A percentile compares a stretch with the other conserved stretches of the same genome.
phyloP scores from a whole-genome alignment of 2,329 filamentous ascomycete species.

The Penicillium hordei region DNA sequence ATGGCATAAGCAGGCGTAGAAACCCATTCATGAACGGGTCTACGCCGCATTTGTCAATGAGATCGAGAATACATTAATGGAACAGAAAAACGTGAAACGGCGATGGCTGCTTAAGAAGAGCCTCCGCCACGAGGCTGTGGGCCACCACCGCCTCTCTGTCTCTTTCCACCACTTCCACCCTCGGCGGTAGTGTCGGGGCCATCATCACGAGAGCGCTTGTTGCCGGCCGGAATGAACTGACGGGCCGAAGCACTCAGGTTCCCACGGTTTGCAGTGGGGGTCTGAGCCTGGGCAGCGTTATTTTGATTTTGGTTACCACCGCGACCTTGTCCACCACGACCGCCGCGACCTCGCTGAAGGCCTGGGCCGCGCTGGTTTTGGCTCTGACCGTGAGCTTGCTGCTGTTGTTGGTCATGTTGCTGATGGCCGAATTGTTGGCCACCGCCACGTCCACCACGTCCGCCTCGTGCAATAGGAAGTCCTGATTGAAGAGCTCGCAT shows the following conservation, averaged over 20 bases:
- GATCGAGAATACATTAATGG: conserved; percentile 12
- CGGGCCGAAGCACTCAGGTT: conserved; percentile 51
- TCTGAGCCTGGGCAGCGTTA: conserved; percentile 27
- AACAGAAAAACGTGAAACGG: conserved; percentile 11
- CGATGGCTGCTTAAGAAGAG: conserved; percentile 20
- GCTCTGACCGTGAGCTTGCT: conserved; percentile 14
- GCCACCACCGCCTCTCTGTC: conserved; percentile 47
- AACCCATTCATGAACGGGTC: not conserved
- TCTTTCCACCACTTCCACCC: conserved; percentile 45
- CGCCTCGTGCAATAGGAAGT: conserved; percentile 46
- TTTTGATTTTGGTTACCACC: conserved; percentile 41
- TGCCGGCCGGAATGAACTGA: conserved; percentile 58
- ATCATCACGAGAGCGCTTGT: conserved; percentile 58
- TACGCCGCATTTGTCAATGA: not conserved
- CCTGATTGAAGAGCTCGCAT: conserved; percentile 46
- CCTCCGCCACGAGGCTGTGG: conserved; percentile 33
- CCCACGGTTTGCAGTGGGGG: conserved; percentile 36
- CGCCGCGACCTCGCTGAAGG: conserved; percentile 48
- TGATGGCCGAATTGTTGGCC: conserved; percentile 35
- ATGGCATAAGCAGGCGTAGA: not conserved
- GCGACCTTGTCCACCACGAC: conserved; percentile 37
- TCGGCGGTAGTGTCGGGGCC: conserved; percentile 41
- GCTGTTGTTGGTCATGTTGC: conserved; percentile 32
- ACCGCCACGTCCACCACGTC: conserved; percentile 43
- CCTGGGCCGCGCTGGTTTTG: conserved; percentile 39